phyloP scores from a whole-genome alignment of 768 basidiomycete genomes.

The Lepiota brunneoincarnata region DNA sequence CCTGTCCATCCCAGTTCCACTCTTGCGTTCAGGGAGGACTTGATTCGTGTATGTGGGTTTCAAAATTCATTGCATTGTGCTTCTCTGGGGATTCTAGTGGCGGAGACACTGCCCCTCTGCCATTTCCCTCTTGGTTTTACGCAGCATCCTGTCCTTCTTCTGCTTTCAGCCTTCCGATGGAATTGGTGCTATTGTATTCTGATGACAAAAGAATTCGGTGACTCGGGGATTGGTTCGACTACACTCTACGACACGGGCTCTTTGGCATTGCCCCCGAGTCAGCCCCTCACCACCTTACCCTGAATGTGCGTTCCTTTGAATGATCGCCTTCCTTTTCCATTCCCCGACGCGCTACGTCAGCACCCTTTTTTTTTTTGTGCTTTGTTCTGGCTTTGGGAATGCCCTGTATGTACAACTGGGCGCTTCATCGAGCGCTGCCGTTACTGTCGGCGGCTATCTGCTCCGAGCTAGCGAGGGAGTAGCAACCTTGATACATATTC shows the following conservation, averaged over 20 bases:
- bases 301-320: constrained; percentile 23
- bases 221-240: not conserved
- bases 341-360: not conserved
- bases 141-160: not conserved
- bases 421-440: no score
- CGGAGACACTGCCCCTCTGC: not conserved
- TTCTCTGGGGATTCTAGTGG: not conserved
- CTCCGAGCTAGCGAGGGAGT: no score
- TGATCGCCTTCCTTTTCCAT: not conserved
- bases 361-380: not conserved
- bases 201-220: no score
- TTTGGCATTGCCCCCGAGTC: constrained; percentile 34
- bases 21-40: constrained; percentile 31
- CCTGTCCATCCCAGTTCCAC: constrained; percentile 29
- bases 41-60: constrained; percentile 28
- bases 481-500: no score
- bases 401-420: no score
- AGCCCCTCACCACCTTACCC: constrained; percentile 38
- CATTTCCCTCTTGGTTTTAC: no score
- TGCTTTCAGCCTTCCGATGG: not conserved
- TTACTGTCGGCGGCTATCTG: no score
- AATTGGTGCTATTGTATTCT: no score
- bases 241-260: constrained; percentile 26
- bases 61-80: no score
- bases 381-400: no score